These are phyloP conservation scores for Lyophyllum shimeji DNA, from an alignment of 768 basidiomycete genomes.

Conservation along the genomic window DNA sequence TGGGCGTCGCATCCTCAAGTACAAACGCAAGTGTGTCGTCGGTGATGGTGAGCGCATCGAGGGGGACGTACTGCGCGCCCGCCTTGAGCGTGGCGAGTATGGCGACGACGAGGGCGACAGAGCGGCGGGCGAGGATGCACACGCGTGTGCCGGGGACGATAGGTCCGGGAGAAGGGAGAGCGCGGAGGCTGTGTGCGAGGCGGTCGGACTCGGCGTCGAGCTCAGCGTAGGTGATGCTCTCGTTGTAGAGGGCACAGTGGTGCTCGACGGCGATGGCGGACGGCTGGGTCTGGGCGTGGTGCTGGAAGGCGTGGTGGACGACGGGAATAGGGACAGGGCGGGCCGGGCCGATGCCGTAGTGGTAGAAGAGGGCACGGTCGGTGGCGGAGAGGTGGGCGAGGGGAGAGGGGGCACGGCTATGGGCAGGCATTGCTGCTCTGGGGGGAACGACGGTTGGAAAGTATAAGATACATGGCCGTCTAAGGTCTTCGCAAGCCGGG, in stretches of 20 bases:
- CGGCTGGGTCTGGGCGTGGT: constrained; percentile 40
- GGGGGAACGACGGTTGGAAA: background rate
- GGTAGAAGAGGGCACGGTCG: constrained; percentile 43
- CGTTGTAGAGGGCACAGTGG: constrained; percentile 29
- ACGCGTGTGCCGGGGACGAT: constrained; percentile 50
- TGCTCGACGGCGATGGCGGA: constrained; percentile 50
- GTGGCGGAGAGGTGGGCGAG: constrained; percentile 24
- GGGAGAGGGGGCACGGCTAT: background rate
- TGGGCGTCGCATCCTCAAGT: constrained; percentile 43
- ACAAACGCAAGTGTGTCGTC: constrained; percentile 52
- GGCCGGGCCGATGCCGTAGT: constrained; percentile 43
- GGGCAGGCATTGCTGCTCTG: background rate
- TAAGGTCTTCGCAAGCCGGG: too few species aligned
- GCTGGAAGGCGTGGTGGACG: constrained; percentile 57
- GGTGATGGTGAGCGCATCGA: constrained; percentile 59
- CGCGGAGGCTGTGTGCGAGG: constrained; percentile 43
- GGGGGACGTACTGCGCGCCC: constrained; percentile 58
- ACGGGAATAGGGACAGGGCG: constrained; percentile 40
- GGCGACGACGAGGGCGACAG: constrained; percentile 50
- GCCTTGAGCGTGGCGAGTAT: constrained; percentile 57
- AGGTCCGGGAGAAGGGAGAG: constrained; percentile 28
- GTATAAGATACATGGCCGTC: too few species aligned
- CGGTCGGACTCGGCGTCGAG: constrained; percentile 49
- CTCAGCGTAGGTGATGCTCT: constrained; percentile 46
- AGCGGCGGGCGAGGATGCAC: constrained; percentile 54